Percentiles rank a stretch among this genome's conserved stretches.
phyloP scores from a whole-genome alignment of 768 basidiomycete genomes.

The Lentinula sp. region DNA sequence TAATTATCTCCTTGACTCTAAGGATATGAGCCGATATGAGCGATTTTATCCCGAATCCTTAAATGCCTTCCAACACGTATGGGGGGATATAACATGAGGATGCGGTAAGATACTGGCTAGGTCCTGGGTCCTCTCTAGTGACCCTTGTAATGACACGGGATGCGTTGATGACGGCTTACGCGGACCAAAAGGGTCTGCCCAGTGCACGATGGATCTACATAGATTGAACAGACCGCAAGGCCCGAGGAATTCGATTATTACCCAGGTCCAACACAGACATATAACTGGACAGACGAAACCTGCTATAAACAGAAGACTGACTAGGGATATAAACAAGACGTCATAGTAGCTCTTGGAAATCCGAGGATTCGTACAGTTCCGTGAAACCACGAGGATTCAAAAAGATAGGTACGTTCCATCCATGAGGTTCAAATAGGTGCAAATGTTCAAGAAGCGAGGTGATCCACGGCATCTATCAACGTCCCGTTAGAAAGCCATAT shows the following conservation, averaged over 20 bases:
- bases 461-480: background rate
- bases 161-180: background rate
- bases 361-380: background rate
- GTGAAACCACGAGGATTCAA: background rate
- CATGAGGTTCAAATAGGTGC: background rate
- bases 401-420: background rate
- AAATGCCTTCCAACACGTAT: background rate
- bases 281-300: background rate
- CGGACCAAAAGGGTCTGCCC: background rate
- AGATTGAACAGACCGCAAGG: background rate
- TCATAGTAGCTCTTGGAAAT: background rate
- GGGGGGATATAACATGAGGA: background rate
- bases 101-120: background rate
- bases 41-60: no score
- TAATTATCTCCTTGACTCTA: background rate
- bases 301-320: background rate
- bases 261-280: background rate
- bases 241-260: background rate
- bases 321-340: background rate
- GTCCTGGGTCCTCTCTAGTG: no score
- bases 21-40: no score
- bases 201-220: no score
- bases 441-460: background rate
- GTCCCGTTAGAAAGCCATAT: background rate
- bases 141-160: background rate